Evolutionary conservation across 331 rosid species (phyloP), one percentile per base, ranked within the genome.

Genomic region (Rhamnella rubrinervis): DNA sequence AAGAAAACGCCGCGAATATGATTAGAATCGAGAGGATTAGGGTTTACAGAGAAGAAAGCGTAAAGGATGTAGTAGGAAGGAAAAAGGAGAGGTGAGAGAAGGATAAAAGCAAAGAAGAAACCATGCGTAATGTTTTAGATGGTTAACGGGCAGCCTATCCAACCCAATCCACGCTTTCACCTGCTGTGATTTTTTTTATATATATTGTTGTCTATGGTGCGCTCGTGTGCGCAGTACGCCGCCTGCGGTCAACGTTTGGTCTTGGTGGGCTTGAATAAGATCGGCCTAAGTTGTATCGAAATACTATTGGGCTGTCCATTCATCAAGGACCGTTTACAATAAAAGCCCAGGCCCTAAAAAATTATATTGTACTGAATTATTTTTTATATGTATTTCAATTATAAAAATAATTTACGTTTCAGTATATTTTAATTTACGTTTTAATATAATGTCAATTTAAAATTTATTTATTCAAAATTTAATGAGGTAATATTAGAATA

Each of bases 1-100:
- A 67, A 68, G 44, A 28, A 28, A 18, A 39, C 8, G 50, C 19
- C 59, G 67, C 52, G 47, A 57, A 7, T 21, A 53, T 25, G 55
- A 80, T 68, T 56, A 73, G 25, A 72, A 59, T 46, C 18, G 23
- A 21, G 58, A 35, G 7, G 51, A 69, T 67, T 74, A 80, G 86
- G 92, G 89, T 71, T 84, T 78, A 13, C 61, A 67, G 70, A 44
- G 59, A 63, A 44, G 12, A 71, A 58, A 44, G 69, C 67, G 80
- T 55, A 47, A 17, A 60, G 60, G 67, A 72, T 73, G 23, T 18
- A 76, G 55, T 28, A 71, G 69, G 59, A 55, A 23, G 25, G 61
- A 55, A 44, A 6, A 20, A 28, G 49, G 20, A 20, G 12, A 12
- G 47, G 18, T 0, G 12, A 6, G 19, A 38, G 8, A 40, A 5